A percentile compares a stretch with the other conserved stretches of the same genome.
Conservation (phyloP, 306 rosid genomes). For the Sicyos edulis region DNA sequence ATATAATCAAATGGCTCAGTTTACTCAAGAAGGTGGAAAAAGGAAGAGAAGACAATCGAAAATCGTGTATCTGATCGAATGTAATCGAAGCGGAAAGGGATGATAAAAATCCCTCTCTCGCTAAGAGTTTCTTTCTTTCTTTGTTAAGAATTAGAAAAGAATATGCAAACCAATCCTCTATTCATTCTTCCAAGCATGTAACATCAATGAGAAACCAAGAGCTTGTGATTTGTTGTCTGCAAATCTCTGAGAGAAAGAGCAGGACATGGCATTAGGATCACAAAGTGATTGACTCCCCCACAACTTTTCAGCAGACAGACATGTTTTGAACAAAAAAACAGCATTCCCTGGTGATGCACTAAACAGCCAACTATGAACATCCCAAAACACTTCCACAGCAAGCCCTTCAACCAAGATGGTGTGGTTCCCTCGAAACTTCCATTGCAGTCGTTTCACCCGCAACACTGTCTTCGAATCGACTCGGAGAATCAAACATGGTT, state of each 20-base stretch:
- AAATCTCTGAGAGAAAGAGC: slow-evolving; percentile 86
- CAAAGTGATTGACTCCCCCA: slow-evolving; percentile 51
- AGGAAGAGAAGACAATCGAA: slow-evolving; percentile 33
- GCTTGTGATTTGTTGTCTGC: slow-evolving; percentile 57
- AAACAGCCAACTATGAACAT: slow-evolving; percentile 92
- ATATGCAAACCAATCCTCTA: slow-evolving; percentile 37
- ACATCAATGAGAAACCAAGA: slow-evolving; percentile 66
- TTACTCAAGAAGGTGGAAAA: slow-evolving; percentile 27
- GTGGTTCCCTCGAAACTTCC: slow-evolving; percentile 94
- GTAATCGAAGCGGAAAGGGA: slow-evolving; percentile 42
- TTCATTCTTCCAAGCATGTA: slow-evolving; percentile 86
- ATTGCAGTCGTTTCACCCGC: slow-evolving; percentile 76
- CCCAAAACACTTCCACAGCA: slow-evolving; percentile 92
- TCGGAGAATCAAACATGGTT: slow-evolving; percentile 61
- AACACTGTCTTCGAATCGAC: slow-evolving; percentile 71
- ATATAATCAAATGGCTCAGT: slow-evolving; percentile 40
- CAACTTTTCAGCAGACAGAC: slow-evolving; percentile 58
- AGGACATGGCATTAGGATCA: slow-evolving; percentile 55
- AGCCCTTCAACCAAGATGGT: slow-evolving; percentile 77
- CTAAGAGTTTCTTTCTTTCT: slow-evolving; percentile 29
- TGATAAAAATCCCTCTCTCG: slow-evolving; percentile 44
- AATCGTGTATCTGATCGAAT: slow-evolving; percentile 34
- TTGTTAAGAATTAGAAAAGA: slow-evolving; percentile 50
- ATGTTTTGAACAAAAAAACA: slow-evolving; percentile 87
- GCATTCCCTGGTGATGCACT: slow-evolving; percentile 63